Base-by-base conservation (phyloP, 2,329 filamentous ascomycete genomes). In the Penicillium brevicompactum region DNA sequence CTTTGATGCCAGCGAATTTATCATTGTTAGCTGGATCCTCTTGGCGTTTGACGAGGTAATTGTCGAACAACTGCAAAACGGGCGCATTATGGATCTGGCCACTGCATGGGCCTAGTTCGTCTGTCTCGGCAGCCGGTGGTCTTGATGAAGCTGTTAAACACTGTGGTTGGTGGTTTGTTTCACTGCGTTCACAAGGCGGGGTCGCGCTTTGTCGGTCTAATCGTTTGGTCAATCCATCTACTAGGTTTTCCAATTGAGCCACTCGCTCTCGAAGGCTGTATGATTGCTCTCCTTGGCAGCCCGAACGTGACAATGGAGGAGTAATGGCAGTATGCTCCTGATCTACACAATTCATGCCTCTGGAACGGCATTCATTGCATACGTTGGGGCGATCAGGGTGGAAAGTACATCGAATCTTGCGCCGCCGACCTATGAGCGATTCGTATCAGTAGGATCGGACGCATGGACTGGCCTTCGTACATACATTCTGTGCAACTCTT, bases 391-490 rank as follows among this genome's bases (percentile, higher is more conserved):
- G 62, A 45, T 68, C 67, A 13, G 68, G 51, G 46, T 70, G 66
- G 41, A 70, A 75, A n/a, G 71, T 76, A 54, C 75, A 77, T 53
- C 74, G 74, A 53, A 76, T 76, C 56, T 77, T 77, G 40, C 75
- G 70, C 50, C 74, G 68, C 41, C 75, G 66, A 57, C 71, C 71
- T 74, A 49, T 42, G n/a, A 30, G 31, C 4, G 18, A 48, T 51
- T 31, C 27, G 13, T 27, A 43, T 56, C 24, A 34, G 45, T 34
- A 24, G 7, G 1, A 8, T 14, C 5, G 42, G 27, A 44, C 5
- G 27, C 34, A 49, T 34, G 11, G 18, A 44, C 22, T 18, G 24
- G 30, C 1, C 27, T 22, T n/a, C 22, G 32, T 34, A 54, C 65
- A 45, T 65, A 72, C 75, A 77, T 65, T 77, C 74, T 46, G 66